Evolutionary conservation across 163 green algal species (phyloP).

Genomic region (Chlorella variabilis): DNA sequence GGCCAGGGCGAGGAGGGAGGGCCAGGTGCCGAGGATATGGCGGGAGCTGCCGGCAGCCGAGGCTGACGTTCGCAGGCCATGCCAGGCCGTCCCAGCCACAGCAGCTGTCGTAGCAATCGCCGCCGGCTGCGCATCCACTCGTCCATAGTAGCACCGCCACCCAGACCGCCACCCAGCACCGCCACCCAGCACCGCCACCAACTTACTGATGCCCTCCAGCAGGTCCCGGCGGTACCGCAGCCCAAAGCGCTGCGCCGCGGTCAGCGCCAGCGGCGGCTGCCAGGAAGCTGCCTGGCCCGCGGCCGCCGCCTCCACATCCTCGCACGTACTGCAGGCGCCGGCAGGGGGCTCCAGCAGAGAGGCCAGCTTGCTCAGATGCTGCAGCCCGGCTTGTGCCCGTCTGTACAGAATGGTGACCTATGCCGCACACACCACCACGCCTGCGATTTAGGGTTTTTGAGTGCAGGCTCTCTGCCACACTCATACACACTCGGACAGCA

Average conservation of each 20-base stretch:
- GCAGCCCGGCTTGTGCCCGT: no score
- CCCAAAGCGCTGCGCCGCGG: conserved; percentile 7
- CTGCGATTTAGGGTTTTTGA: no score
- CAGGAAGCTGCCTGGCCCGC: neutral
- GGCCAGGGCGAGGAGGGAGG: no score
- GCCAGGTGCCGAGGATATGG: neutral
- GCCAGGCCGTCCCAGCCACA: no score
- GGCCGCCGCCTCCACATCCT: conserved; percentile 29
- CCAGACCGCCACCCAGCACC: neutral
- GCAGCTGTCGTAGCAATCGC: no score
- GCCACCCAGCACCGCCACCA: neutral
- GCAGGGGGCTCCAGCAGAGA: neutral
- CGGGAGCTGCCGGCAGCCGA: no score
- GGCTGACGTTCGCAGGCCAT: no score
- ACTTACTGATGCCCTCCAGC: conserved; percentile 20
- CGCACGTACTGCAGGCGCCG: conserved; percentile 13
- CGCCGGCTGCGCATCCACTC: no score
- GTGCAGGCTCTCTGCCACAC: neutral
- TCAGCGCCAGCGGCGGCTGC: neutral
- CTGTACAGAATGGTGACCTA: neutral
- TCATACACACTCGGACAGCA: neutral
- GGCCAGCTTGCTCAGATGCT: no score
- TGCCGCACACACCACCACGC: neutral
- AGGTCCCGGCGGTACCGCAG: conserved; percentile 27
- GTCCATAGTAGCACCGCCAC: neutral